Percentiles rank a stretch among this genome's conserved stretches.
phyloP scores from a whole-genome alignment of 1,139 yeast genomes.

The Blastobotrys raffinosifermentans region DNA sequence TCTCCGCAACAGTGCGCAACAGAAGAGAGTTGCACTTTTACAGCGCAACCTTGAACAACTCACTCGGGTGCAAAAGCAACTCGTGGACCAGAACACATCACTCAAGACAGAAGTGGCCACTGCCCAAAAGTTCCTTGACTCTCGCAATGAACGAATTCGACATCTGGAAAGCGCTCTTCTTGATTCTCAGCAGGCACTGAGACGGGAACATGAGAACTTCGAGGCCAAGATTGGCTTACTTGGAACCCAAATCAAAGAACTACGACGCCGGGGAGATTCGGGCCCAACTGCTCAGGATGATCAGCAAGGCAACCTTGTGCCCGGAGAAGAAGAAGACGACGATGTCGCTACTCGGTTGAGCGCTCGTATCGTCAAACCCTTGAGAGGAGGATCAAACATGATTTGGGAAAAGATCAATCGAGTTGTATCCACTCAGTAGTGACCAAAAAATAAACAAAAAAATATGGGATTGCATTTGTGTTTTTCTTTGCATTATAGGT shows the following conservation, averaged over 20 bases:
- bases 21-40: slow-evolving; percentile 36
- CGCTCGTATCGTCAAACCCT: slow-evolving; percentile 40
- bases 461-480: too few species aligned
- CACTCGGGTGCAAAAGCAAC: slow-evolving; percentile 37
- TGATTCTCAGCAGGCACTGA: slow-evolving; percentile 47
- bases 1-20: slow-evolving; percentile 32
- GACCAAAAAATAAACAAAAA: too few species aligned
- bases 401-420: slow-evolving; percentile 10
- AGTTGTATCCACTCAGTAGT: too few species aligned
- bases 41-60: slow-evolving; percentile 45
- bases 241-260: slow-evolving; percentile 38
- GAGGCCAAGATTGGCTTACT: slow-evolving; percentile 45
- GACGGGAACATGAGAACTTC: slow-evolving; percentile 48
- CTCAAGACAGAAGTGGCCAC: slow-evolving; percentile 45
- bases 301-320: too few species aligned
- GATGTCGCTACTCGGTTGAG: slow-evolving; percentile 1
- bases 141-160: slow-evolving; percentile 54
- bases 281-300: too few species aligned
- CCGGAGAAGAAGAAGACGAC: slow-evolving; percentile 14
- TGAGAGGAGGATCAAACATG: slow-evolving; percentile 45
- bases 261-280: slow-evolving; percentile 7
- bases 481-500: not conserved
- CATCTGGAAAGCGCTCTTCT: slow-evolving; percentile 48
- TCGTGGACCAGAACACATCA: slow-evolving; percentile 43
- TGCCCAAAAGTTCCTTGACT: slow-evolving; percentile 53